Base-by-base conservation (phyloP, 805 yeast species). In the Zygosaccharomyces bisporus region DNA sequence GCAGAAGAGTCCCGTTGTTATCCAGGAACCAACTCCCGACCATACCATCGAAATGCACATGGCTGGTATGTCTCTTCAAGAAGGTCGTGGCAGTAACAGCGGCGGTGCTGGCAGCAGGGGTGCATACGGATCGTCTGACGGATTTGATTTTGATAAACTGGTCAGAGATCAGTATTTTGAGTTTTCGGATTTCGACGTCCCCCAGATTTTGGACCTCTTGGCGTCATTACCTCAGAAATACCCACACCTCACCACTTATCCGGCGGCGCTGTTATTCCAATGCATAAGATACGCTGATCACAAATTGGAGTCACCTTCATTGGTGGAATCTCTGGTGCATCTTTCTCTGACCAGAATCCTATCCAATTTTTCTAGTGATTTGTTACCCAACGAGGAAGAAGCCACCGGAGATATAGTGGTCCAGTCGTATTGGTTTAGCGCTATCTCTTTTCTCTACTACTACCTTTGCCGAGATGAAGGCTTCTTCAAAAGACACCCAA, bases 401-500 rank as follows among this genome's bases (percentile, higher is more conserved):
- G 35, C 41, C 2, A 41, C 58, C 25, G 83, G 81, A 24, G 91
- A 85, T 57, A 81, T 84, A 44, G 85, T 85, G 13, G 59, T 74
- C 32, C 74, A 83, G 49, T 83, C 95, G 40, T 91, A 88, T 61
- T 93, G 98, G 98, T 75, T 93, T 29, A 81, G 95, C 4, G 83
- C 85, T 19, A 61, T 85, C 35, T 85, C 86, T 47, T 81, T 86
- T 52, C 67, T 91, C 40, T 81, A 83, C 56, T 91, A 84, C 62
- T 91, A 87, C 63, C 59, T 91, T 25, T 69, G 78, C 34, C 79
- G 85, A 49, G 93, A 84, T 56, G 83, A 78, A 10, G 64, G 68
- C 0, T 73, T 83, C 42, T 80, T 78, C 60, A 56, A 62, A 17
- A 68, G 67, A 38, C 76, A 80, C 49, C 88, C 90, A 2, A 59